Percentiles rank a stretch among this genome's conserved stretches.
Conservation (phyloP, 2,329 filamentous ascomycete species). For the Eutypa lata region DNA sequence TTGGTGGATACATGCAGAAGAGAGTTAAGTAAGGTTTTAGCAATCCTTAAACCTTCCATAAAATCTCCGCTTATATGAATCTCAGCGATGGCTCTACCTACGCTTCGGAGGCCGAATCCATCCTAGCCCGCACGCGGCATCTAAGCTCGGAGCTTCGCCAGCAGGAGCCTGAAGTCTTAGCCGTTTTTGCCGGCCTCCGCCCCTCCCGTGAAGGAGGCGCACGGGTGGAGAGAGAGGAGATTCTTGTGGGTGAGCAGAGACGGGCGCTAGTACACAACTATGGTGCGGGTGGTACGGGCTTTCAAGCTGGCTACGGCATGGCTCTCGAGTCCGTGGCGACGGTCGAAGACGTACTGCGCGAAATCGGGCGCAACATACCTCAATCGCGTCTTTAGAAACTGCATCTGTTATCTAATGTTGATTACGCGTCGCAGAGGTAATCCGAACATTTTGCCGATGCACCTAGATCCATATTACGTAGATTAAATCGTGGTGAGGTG, state of each 20-base stretch:
- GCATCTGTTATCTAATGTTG: no score
- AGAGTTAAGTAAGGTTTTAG: slow-evolving; percentile 23
- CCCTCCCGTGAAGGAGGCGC: slow-evolving; percentile 38
- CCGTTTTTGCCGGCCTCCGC: slow-evolving; percentile 29
- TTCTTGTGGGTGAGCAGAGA: slow-evolving; percentile 19
- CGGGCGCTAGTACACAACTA: slow-evolving; percentile 38
- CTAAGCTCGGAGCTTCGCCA: slow-evolving; percentile 29
- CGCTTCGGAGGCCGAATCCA: slow-evolving; percentile 33
- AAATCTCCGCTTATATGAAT: background rate
- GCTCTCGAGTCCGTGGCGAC: slow-evolving; percentile 32
- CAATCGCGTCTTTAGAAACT: background rate
- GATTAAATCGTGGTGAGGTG: no score
- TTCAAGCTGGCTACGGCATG: slow-evolving; percentile 41
- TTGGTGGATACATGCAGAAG: slow-evolving; percentile 39
- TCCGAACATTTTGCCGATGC: no score
- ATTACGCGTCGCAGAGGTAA: no score
- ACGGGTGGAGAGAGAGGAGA: slow-evolving; percentile 40
- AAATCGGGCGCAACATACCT: background rate
- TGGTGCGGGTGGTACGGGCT: slow-evolving; percentile 43
- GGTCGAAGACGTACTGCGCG: slow-evolving; percentile 24
- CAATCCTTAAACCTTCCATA: background rate
- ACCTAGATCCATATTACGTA: no score
- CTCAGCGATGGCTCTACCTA: slow-evolving; percentile 32
- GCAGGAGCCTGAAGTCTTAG: slow-evolving; percentile 27
- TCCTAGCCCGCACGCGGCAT: slow-evolving; percentile 31